Evolutionary conservation across 805 yeast species (phyloP).

Genomic region (Teunomyces cretensis): DNA sequence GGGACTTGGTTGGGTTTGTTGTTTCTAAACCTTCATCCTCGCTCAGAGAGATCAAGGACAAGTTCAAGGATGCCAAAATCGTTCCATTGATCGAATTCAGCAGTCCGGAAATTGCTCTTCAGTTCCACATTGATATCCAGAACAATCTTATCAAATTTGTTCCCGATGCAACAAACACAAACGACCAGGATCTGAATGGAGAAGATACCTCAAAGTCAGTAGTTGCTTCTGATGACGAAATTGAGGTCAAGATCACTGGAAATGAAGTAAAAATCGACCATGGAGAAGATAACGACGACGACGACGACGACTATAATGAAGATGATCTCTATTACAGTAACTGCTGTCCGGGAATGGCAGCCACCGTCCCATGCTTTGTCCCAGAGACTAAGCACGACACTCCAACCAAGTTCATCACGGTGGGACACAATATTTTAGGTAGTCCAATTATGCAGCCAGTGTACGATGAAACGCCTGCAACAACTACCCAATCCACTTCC

Average conservation of each 20-base stretch:
- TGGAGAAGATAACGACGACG: constrained; percentile 8
- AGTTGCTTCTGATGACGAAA: not conserved
- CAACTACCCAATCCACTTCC: not conserved
- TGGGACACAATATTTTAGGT: not conserved
- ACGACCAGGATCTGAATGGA: constrained; percentile 7
- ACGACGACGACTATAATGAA: constrained; percentile 5
- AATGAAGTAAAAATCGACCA: not conserved
- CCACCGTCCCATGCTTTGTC: constrained; percentile 6
- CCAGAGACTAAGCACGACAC: not conserved
- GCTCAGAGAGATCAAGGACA: constrained; percentile 14
- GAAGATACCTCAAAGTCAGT: constrained; percentile 4
- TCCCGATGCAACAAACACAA: constrained; percentile 8
- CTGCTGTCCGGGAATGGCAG: constrained; percentile 7
- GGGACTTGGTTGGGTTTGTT: constrained; percentile 36
- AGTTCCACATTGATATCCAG: constrained; percentile 16
- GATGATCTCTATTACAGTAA: constrained; percentile 2
- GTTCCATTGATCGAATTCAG: constrained; percentile 22
- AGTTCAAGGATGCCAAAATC: constrained; percentile 13
- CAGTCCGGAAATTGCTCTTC: constrained; percentile 19
- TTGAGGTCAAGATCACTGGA: constrained; percentile 1
- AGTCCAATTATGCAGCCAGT: constrained; percentile 1
- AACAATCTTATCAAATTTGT: constrained; percentile 14
- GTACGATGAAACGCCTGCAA: not conserved
- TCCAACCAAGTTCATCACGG: not conserved
- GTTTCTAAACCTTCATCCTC: constrained; percentile 28